Base-by-base conservation (phyloP, 257 asterid species). In the Jaltomata sinuosa region DNA sequence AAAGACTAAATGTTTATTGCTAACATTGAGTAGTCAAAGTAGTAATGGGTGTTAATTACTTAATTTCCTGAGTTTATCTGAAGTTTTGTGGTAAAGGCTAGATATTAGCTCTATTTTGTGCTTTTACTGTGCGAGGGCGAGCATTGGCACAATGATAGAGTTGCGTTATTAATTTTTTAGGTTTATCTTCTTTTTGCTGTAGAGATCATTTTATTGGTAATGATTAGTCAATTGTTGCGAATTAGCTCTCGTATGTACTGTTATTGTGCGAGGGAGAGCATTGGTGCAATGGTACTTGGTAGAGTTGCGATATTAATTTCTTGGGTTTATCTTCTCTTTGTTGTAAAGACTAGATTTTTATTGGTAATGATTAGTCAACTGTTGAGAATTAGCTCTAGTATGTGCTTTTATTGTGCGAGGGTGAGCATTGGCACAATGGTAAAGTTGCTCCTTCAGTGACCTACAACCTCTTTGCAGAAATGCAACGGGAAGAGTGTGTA, bases 1-100 rank as follows among this genome's bases (percentile, higher is more conserved):
- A 80, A 83, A 80, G 86, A 15, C 47, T 29, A n/a, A 67, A 31
- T 57, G 83, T 86, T 83, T 79, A 21, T 42, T 11, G 50, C 15
- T 54, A 49, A 2, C 74, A 50, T 81, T 72, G 11, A 22, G 31
- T 72, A 40, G 21, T 72, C 55, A 31, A 16, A 49, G 18, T 27
- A 16, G 27, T 3, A 47, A 47, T 27, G 27, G 27, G 82, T 8
- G 19, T 27, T 49, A 5, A 25, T 45, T 74, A 25, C 3, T 22
- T 74, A 74, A 16, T 36, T 61, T 61, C n/a, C n/a, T n/a, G n/a
- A n/a, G n/a, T n/a, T n/a, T n/a, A n/a, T n/a, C n/a, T n/a, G n/a
- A n/a, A 36, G 10, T 71, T n/a, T 71, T 40, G 79, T 71, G 54
- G 19, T 71, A n/a, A 18, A 71, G 32, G 40, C 25, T 71, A n/a